These are phyloP conservation scores for Nakaseomyces bracarensis DNA, from an alignment of 1,139 yeast species.

Conservation along the genomic window DNA sequence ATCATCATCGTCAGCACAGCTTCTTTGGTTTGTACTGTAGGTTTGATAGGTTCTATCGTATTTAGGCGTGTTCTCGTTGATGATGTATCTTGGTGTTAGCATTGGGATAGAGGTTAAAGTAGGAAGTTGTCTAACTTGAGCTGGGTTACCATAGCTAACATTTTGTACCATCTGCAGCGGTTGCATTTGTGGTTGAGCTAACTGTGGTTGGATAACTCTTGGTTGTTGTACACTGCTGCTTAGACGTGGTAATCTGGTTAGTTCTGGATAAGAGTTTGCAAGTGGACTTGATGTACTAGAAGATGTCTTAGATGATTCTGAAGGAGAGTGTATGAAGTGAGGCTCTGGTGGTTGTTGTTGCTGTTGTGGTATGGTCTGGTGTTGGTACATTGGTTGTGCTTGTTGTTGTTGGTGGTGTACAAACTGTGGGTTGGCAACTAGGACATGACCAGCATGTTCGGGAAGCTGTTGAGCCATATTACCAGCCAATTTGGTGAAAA, in stretches of 20 bases:
- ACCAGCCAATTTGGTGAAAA: constrained; percentile 22
- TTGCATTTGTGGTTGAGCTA: neutral
- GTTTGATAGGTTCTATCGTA: constrained; percentile 4
- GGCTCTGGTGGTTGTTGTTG: constrained; percentile 5
- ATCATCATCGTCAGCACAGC: constrained; percentile 13
- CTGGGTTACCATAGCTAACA: neutral
- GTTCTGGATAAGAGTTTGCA: constrained; percentile 6
- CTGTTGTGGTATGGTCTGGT: constrained; percentile 5
- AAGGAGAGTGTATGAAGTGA: constrained; percentile 3
- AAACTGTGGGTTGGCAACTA: constrained; percentile 6
- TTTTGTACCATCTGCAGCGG: neutral
- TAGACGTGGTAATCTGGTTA: constrained; percentile 15
- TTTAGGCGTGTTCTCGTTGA: constrained; percentile 10
- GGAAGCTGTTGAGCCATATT: constrained; percentile 18
- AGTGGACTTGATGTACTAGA: constrained; percentile 4
- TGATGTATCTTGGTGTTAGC: constrained; percentile 13
- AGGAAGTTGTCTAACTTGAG: constrained; percentile 9
- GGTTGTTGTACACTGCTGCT: constrained; percentile 11
- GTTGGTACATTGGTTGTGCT: neutral
- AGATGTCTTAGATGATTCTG: constrained; percentile 1
- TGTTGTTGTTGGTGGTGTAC: constrained; percentile 10
- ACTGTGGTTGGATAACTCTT: constrained; percentile 2
- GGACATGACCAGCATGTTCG: constrained; percentile 6
- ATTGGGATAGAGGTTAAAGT: constrained; percentile 14
- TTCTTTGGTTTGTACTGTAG: constrained; percentile 24